Percentiles rank a stretch among this genome's conserved stretches.
Conservation (phyloP, 495 filamentous ascomycete species). For the Aspergillus sclerotioniger region DNA sequence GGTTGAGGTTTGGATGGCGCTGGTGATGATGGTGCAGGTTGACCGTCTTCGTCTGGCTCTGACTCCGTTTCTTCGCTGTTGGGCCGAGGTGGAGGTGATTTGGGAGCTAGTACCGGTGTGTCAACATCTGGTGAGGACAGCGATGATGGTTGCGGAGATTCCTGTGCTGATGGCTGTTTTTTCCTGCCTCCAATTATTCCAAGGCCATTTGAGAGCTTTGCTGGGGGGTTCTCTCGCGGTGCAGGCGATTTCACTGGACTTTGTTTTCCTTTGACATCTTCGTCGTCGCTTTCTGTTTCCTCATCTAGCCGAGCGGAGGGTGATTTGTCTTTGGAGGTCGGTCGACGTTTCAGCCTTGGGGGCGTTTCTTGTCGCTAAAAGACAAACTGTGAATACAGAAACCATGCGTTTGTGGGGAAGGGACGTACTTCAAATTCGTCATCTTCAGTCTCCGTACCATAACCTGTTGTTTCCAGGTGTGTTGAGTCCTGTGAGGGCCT, state of each 20-base stretch:
- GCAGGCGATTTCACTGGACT: neutral
- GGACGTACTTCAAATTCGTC: slow-evolving; percentile 41
- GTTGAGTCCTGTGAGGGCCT: slow-evolving; percentile 4
- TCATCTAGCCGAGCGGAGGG: neutral
- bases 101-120: neutral
- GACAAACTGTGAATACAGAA: slow-evolving; percentile 9
- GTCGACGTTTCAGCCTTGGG: slow-evolving; percentile 26
- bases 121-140: slow-evolving; percentile 9
- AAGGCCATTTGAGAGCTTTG: slow-evolving; percentile 15
- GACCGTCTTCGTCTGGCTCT: slow-evolving; percentile 7
- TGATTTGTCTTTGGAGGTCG: slow-evolving; percentile 3
- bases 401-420: neutral
- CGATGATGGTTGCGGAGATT: slow-evolving; percentile 8
- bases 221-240: slow-evolving; percentile 13
- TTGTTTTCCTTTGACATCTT: slow-evolving; percentile 1
- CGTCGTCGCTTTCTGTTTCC: slow-evolving; percentile 2
- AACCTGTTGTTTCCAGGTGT: slow-evolving; percentile 16
- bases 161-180: slow-evolving; percentile 18
- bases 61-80: slow-evolving; percentile 15
- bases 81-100: neutral
- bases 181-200: slow-evolving; percentile 23
- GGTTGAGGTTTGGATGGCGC: slow-evolving; percentile 3
- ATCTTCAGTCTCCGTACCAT: slow-evolving; percentile 22
- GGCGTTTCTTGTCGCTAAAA: slow-evolving; percentile 40
- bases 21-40: neutral